Base-by-base conservation (phyloP, 768 basidiomycete genomes). In the Pleurotus tuber-regium region DNA sequence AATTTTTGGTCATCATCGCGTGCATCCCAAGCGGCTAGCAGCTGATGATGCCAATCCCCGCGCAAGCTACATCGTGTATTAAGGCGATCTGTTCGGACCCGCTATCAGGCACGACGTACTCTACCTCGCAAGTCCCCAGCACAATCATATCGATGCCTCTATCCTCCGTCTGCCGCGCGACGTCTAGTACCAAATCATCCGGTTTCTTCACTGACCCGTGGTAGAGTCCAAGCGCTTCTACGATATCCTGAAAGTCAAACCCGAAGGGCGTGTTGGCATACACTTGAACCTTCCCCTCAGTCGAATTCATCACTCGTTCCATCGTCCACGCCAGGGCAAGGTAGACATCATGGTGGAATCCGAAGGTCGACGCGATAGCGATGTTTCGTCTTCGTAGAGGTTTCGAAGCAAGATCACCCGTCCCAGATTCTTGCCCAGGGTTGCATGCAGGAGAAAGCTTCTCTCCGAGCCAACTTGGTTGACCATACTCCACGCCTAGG, bases 91-190 rank as follows among this genome's bases (percentile, higher is more conserved):
- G 28, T 23, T 18, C 14, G 33, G 10, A 21, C 8, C 31, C 26
- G 42, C 21, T 25, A n/a, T 30, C 25, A 21, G 11, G 43, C 35
- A 29, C 4, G 21, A 57, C 70, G 53, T 44, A 75, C 73, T 76
- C 73, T 18, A 70, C 48, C 55, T 76, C 74, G 57, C 74, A 76
- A n/a, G 73, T 75, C n/a, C 73, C 73, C 1, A 75, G 59, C 5
- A 75, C 57, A 16, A 76, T 57, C 44, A 72, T 21, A 53, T 73
- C 73, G n/a, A 72, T 62, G n/a, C 59, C 61, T 28, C 56, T 56
- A 19, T 58, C 56, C 2, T 53, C 61, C 28, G 42, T 54, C 21
- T 59, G 53, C 26, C 42, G 48, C 26, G 57, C 56, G 9, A 73
- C 43, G 19, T 63, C 63, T 1, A 60, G 44, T 3, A 70, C 41